These are phyloP conservation scores for Datisca glomerata DNA, from an alignment of 306 rosid genomes.

Conservation along the genomic window DNA sequence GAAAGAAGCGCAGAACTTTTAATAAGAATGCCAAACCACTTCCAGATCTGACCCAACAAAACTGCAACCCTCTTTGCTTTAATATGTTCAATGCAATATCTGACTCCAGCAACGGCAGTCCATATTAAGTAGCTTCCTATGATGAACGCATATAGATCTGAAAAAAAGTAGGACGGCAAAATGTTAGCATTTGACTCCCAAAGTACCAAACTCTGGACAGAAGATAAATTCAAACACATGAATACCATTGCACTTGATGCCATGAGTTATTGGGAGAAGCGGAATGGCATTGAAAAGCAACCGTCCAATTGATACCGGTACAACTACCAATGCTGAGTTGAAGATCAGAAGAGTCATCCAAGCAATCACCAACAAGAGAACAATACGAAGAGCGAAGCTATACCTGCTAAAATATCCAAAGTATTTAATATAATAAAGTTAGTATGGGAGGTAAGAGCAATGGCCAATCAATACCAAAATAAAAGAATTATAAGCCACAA, in stretches of 20 bases:
- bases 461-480: too few species aligned
- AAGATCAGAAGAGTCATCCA: conserved; percentile 95
- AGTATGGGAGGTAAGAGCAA: background rate
- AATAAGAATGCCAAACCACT: conserved; percentile 77
- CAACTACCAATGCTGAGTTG: conserved; percentile 88
- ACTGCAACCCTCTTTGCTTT: conserved; percentile 56
- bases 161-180: conserved; percentile 10
- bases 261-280: conserved; percentile 92
- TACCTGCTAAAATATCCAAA: conserved; percentile 37
- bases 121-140: conserved; percentile 94
- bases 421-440: background rate
- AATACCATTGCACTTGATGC: conserved; percentile 93
- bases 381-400: conserved; percentile 82
- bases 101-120: conserved; percentile 88
- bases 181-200: conserved; percentile 10
- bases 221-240: conserved; percentile 2
- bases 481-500: too few species aligned
- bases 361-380: conserved; percentile 83
- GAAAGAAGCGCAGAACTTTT: conserved; percentile 93
- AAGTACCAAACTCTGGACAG: conserved; percentile 3
- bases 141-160: conserved; percentile 89
- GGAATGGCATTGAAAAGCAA: conserved; percentile 83
- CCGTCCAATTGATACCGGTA: conserved; percentile 85
- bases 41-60: conserved; percentile 60
- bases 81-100: conserved; percentile 76